Evolutionary conservation across 768 basidiomycete genomes (phyloP).

Genomic region (Trametes sanguinea): DNA sequence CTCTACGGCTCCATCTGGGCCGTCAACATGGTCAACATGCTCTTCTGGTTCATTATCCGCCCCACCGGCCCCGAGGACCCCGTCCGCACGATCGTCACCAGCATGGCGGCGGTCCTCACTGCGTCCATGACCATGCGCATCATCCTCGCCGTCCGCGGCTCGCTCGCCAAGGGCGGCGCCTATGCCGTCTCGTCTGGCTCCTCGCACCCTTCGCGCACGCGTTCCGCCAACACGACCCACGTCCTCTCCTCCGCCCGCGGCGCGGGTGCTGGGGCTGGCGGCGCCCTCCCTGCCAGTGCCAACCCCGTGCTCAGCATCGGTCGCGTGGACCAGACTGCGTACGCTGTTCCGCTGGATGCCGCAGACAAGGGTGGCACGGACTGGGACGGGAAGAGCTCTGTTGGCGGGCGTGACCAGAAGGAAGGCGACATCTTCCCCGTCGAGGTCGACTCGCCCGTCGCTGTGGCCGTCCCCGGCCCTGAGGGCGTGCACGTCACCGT

Average conservation of each 20-base stretch:
- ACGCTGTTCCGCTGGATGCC: conserved; percentile 35
- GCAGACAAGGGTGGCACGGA: conserved; percentile 32
- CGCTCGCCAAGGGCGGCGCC: conserved; percentile 68
- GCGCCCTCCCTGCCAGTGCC: neutral
- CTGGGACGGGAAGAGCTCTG: conserved; percentile 33
- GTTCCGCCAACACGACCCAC: conserved; percentile 35
- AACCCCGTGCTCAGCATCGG: conserved; percentile 33
- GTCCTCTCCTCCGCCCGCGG: conserved; percentile 31
- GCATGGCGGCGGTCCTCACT: conserved; percentile 85
- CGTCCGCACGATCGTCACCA: conserved; percentile 80
- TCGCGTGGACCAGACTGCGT: conserved; percentile 25
- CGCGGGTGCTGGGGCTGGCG: neutral
- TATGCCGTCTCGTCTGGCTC: conserved; percentile 47
- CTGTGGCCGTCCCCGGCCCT: neutral
- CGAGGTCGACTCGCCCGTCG: conserved; percentile 16
- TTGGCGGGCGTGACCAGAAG: conserved; percentile 34
- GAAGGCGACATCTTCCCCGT: conserved; percentile 26
- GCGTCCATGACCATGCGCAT: conserved; percentile 89
- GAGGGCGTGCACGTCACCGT: conserved; percentile 36
- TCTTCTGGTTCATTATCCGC: conserved; percentile 85
- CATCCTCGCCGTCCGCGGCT: conserved; percentile 79
- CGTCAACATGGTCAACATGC: conserved; percentile 80
- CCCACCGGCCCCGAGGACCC: conserved; percentile 64
- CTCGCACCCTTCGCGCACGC: conserved; percentile 20
- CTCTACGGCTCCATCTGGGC: conserved; percentile 80